Evolutionary conservation across 2,329 filamentous ascomycete species (phyloP), one percentile per base, ranked within the genome.

Genomic region (Didymella exigua): DNA sequence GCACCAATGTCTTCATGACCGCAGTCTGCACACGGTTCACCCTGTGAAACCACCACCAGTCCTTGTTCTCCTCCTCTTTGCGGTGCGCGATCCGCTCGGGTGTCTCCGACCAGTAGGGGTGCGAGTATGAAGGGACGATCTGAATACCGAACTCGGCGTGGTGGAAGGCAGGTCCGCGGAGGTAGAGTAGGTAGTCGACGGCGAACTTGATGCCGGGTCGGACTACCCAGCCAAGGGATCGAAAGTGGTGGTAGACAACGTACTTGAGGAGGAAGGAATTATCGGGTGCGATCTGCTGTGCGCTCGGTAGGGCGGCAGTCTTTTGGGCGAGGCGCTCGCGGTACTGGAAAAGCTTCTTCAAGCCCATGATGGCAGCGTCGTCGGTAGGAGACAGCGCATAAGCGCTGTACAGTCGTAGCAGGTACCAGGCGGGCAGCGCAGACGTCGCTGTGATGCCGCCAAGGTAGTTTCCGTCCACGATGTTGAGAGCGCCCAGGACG

Each of bases 131-230:
- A 0, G 95, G 93, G 3, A 98, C 72, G 34, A 99, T 86, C 21
- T 93, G 81, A 37, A 97, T 78, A 0, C 91, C 93, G 70, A 97
- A 99, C 70, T 98, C 92, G 19, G 95, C 95, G 71, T 99, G 95
- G 19, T 91, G 87, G 73, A 99, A 98, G 0, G 95, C 93, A 0
- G 95, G 95, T 0, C 95, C 95, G 18, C 92, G 88, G 52, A 91
- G 88, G 76, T 99, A 99, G 7, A 99, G 83, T n/a, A 99, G 79
- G 79, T 91, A 97, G 74, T 99, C 95, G 9, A 92, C 90, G 19
- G 90, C 91, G 66, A 99, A 99, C 71, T 99, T 99, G 72, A 96
- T 88, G 30, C 95, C 96, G 5, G 90, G 87, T 13, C 96, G 88
- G 0, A 96, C 89, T 1, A 97, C 91, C 93, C 95, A 99, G 21